Conservation (phyloP, 2,329 filamentous ascomycete genomes). For the Diaporthe eres region DNA sequence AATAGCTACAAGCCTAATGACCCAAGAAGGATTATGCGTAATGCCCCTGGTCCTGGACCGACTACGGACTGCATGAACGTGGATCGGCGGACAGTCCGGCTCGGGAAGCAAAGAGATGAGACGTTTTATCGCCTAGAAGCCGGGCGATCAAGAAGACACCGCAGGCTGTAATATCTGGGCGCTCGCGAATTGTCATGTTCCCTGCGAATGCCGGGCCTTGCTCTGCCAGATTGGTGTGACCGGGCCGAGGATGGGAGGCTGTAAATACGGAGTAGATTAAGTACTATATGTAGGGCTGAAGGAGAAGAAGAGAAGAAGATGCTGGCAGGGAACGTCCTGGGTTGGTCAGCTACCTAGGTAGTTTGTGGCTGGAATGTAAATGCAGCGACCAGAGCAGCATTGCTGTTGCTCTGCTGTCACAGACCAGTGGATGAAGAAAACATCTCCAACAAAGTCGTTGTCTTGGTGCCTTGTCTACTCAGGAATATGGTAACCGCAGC, state of each 20-base stretch:
- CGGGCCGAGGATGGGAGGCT: conserved; percentile 2
- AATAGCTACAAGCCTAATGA: not conserved
- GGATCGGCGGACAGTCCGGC: conserved; percentile 17
- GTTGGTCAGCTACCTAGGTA: not conserved
- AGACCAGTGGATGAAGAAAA: not conserved
- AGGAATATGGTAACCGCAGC: not conserved
- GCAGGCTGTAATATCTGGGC: not conserved
- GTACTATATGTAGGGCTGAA: conserved; percentile 6
- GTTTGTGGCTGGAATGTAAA: not conserved
- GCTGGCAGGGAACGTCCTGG: not conserved
- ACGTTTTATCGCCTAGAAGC: conserved; percentile 11
- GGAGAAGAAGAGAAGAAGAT: not conserved
- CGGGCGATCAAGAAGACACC: not conserved
- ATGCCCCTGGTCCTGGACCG: conserved; percentile 7
- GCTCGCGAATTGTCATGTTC: not conserved
- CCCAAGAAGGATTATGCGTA: not conserved
- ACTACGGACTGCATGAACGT: conserved; percentile 16
- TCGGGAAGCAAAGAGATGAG: conserved; percentile 23
- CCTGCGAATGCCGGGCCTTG: not conserved
- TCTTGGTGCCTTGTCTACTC: not conserved
- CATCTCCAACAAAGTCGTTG: not conserved
- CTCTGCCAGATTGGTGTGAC: not conserved
- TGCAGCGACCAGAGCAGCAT: not conserved
- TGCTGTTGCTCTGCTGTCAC: not conserved
- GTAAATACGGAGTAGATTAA: not conserved